Conservation (phyloP, 2,329 filamentous ascomycete species). For the Aspergillus neotritici region DNA sequence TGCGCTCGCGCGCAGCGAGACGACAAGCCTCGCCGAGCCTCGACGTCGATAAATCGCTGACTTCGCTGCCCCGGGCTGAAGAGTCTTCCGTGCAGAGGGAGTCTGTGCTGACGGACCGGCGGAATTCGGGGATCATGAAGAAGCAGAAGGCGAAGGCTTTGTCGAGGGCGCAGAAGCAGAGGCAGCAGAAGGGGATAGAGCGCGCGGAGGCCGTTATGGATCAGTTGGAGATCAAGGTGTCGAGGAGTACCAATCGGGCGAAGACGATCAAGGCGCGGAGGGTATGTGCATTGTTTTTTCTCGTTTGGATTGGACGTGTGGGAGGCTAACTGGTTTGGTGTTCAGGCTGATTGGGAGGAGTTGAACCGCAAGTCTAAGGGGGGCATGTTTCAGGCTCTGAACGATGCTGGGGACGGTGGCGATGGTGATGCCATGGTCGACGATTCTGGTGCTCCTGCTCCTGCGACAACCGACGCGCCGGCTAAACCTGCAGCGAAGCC, state of each 20-base stretch:
- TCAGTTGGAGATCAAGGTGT: slow-evolving; percentile 52
- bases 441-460: slow-evolving; percentile 19
- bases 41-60: slow-evolving; percentile 48
- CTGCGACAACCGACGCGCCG: neutral
- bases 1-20: slow-evolving; percentile 55
- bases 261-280: slow-evolving; percentile 47
- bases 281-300: slow-evolving; percentile 22
- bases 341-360: slow-evolving; percentile 39
- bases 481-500: slow-evolving; percentile 16
- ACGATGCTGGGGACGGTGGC: slow-evolving; percentile 46
- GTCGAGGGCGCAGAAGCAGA: slow-evolving; percentile 49
- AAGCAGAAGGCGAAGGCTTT: slow-evolving; percentile 46
- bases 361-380: slow-evolving; percentile 30
- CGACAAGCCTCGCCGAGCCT: slow-evolving; percentile 52
- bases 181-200: slow-evolving; percentile 52
- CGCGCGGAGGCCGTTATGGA: slow-evolving; percentile 51
- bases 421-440: slow-evolving; percentile 32
- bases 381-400: slow-evolving; percentile 26
- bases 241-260: slow-evolving; percentile 46
- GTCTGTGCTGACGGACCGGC: slow-evolving; percentile 46
- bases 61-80: slow-evolving; percentile 37
- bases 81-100: slow-evolving; percentile 36
- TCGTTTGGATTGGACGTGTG: neutral
- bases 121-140: slow-evolving; percentile 49
- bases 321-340: slow-evolving; percentile 12